Conservation (phyloP, 306 rosid genomes). For the Coriaria nepalensis region DNA sequence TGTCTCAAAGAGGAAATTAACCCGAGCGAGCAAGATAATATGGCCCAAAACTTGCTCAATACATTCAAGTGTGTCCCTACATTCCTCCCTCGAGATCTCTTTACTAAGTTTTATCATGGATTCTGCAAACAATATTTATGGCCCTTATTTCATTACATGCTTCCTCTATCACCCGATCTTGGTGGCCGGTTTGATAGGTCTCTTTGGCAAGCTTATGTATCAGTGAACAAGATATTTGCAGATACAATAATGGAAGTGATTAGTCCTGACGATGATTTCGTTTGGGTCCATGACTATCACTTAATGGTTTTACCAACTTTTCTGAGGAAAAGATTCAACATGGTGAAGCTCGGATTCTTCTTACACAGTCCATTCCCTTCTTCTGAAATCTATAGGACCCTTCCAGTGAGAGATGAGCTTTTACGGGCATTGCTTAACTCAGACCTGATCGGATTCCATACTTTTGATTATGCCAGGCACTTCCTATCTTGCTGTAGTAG, state of each 20-base stretch:
- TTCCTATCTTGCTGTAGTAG: conserved; percentile 85
- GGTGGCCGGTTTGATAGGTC: conserved; percentile 76
- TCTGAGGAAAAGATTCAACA: conserved; percentile 55
- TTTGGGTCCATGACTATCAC: conserved; percentile 94
- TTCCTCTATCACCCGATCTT: conserved; percentile 72
- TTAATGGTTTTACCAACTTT: conserved; percentile 90
- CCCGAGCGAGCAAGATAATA: conserved; percentile 59
- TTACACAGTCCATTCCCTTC: conserved; percentile 60
- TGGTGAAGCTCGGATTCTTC: conserved; percentile 43
- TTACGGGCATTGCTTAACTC: conserved; percentile 73
- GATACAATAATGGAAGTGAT: conserved; percentile 88
- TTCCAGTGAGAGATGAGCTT: conserved; percentile 82
- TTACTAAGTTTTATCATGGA: conserved; percentile 75
- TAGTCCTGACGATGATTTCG: conserved; percentile 51
- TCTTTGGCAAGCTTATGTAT: conserved; percentile 83
- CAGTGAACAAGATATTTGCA: conserved; percentile 87
- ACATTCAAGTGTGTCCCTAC: conserved; percentile 73
- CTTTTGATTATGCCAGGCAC: conserved; percentile 87
- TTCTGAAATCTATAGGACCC: conserved; percentile 61
- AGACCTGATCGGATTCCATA: conserved; percentile 83
- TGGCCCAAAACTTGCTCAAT: conserved; percentile 69
- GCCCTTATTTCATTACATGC: conserved; percentile 93
- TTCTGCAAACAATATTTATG: conserved; percentile 82
- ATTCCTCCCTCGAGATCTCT: conserved; percentile 64
- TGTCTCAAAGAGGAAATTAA: conserved; percentile 71